phyloP scores from a whole-genome alignment of 805 yeast genomes.

The Kodamaea sagamina region DNA sequence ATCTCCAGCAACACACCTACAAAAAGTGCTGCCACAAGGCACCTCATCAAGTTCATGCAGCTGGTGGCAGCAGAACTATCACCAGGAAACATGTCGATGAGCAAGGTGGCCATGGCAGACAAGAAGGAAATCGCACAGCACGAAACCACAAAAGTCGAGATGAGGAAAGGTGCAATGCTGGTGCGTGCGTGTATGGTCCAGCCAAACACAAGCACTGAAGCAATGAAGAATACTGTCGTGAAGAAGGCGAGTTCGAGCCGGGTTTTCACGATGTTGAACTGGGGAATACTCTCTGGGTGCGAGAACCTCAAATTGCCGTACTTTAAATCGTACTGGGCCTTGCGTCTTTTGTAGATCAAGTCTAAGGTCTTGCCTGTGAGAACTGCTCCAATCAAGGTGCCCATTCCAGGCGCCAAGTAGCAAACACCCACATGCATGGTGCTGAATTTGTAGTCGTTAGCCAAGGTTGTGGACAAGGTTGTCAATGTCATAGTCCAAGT shows the following conservation, averaged over 20 bases:
- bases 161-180: conserved; percentile 55
- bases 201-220: conserved; percentile 58
- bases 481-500: conserved; percentile 72
- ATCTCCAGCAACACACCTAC: conserved; percentile 67
- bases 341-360: conserved; percentile 42
- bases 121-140: conserved; percentile 59
- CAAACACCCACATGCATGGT: conserved; percentile 66
- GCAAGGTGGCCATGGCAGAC: conserved; percentile 60
- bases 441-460: conserved; percentile 49
- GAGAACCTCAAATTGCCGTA: conserved; percentile 22
- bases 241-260: conserved; percentile 48
- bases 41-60: conserved; percentile 69
- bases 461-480: conserved; percentile 57
- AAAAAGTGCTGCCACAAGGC: conserved; percentile 70
- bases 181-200: conserved; percentile 64
- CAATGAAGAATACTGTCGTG: conserved; percentile 44
- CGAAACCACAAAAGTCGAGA: conserved; percentile 59
- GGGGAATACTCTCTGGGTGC: conserved; percentile 15
- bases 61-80: conserved; percentile 75
- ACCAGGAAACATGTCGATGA: conserved; percentile 76
- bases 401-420: conserved; percentile 73
- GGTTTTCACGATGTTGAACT: conserved; percentile 56
- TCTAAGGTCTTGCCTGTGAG: conserved; percentile 59
- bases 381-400: conserved; percentile 63
- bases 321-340: conserved; percentile 24